Evolutionary conservation across 306 rosid species (phyloP).

Genomic region (Casuarina glauca): DNA sequence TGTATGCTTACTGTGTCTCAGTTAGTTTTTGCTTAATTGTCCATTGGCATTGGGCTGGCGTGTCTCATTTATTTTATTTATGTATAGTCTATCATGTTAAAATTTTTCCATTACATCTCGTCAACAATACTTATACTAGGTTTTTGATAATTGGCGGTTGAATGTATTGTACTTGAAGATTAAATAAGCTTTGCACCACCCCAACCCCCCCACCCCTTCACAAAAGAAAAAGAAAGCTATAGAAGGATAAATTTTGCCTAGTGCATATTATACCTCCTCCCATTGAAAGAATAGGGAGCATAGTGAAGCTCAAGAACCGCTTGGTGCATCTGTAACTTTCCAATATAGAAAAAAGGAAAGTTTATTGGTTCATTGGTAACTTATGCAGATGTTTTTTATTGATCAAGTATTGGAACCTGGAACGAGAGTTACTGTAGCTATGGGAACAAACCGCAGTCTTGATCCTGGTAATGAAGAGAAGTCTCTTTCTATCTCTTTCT

Average conservation of each 20-base stretch:
- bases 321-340: neutral
- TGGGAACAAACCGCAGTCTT: constrained; percentile 85
- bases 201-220: too few species aligned
- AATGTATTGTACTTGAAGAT: too few species aligned
- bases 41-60: neutral
- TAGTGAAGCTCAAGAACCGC: neutral
- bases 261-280: neutral
- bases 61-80: too few species aligned
- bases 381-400: constrained; percentile 66
- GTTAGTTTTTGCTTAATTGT: neutral
- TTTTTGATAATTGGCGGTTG: too few species aligned
- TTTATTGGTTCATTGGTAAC: constrained; percentile 8
- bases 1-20: neutral
- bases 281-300: neutral
- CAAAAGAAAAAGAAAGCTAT: too few species aligned
- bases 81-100: too few species aligned
- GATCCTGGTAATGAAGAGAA: constrained; percentile 54
- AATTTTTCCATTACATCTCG: neutral
- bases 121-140: neutral
- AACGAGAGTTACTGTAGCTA: constrained; percentile 86
- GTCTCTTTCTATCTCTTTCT: neutral
- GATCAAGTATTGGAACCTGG: constrained; percentile 82
- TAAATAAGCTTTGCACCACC: too few species aligned
- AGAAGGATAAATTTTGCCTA: too few species aligned
- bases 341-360: neutral